Conservation (phyloP, 2,329 filamentous ascomycete species). For the Cordyceps tenuipes region DNA sequence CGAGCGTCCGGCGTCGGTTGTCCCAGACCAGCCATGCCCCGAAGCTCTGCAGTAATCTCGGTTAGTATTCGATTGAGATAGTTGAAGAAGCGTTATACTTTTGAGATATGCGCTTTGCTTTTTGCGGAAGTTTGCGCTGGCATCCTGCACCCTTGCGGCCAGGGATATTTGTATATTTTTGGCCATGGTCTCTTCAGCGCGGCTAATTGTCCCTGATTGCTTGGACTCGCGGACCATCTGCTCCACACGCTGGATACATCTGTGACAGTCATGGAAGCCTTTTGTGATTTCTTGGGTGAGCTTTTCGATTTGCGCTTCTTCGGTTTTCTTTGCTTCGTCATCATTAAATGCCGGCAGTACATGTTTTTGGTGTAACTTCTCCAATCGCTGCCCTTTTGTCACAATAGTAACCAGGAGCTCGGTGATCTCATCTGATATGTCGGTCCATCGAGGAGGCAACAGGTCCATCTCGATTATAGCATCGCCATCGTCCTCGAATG, state of each 20-base stretch:
- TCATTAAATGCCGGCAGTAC: slow-evolving; percentile 95
- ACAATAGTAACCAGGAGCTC: slow-evolving; percentile 74
- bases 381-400: slow-evolving; percentile 73
- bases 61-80: background rate
- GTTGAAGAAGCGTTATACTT: slow-evolving; percentile 45
- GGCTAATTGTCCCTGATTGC: slow-evolving; percentile 61
- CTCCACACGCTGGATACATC: slow-evolving; percentile 80
- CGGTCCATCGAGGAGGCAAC: slow-evolving; percentile 89
- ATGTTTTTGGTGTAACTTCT: slow-evolving; percentile 94
- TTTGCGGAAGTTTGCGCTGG: slow-evolving; percentile 87
- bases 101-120: slow-evolving; percentile 96
- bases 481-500: slow-evolving; percentile 80
- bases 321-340: slow-evolving; percentile 75
- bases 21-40: slow-evolving; percentile 57
- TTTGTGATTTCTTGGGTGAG: slow-evolving; percentile 86
- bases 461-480: slow-evolving; percentile 98
- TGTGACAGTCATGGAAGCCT: slow-evolving; percentile 83
- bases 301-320: slow-evolving; percentile 83
- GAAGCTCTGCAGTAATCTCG: slow-evolving; percentile 50
- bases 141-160: slow-evolving; percentile 80
- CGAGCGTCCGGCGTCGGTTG: slow-evolving; percentile 43
- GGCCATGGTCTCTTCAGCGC: slow-evolving; percentile 90
- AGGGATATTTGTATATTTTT: slow-evolving; percentile 91
- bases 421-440: slow-evolving; percentile 87
- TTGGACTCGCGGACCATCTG: slow-evolving; percentile 76